Evolutionary conservation across 108 stramenopile genomes (phyloP).

Genomic region (Cylindrotheca fusiformis): DNA sequence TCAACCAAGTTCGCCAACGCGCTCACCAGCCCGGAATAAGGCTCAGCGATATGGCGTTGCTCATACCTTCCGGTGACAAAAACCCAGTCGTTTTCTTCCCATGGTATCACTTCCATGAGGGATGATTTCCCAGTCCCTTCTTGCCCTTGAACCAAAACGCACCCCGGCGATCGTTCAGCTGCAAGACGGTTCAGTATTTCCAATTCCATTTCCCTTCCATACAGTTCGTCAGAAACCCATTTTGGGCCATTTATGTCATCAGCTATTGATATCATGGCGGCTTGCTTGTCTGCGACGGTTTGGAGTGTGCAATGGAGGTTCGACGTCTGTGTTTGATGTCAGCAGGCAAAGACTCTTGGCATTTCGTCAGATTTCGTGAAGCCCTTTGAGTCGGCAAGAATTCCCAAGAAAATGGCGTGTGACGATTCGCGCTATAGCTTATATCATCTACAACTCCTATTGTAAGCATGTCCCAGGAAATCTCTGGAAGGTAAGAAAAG

Average conservation of each 20-base stretch:
- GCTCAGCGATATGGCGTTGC: slow-evolving; percentile 5
- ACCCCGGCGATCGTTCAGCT: neutral
- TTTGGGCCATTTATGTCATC: neutral
- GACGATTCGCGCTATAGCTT: no score
- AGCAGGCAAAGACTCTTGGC: no score
- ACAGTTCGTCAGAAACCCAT: slow-evolving; percentile 2
- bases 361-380: no score
- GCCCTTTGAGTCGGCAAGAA: no score
- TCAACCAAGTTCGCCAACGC: slow-evolving; percentile 16
- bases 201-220: slow-evolving; percentile 10
- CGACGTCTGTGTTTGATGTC: no score
- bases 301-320: no score
- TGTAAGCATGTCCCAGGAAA: no score
- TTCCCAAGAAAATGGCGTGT: no score
- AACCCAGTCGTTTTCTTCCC: slow-evolving; percentile 18
- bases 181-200: neutral
- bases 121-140: slow-evolving; percentile 29
- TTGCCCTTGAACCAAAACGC: slow-evolving; percentile 10
- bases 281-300: neutral
- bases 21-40: slow-evolving; percentile 21
- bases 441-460: no score
- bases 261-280: neutral
- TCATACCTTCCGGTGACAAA: slow-evolving; percentile 27
- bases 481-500: no score
- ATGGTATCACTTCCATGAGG: slow-evolving; percentile 15